Evolutionary conservation across 768 basidiomycete genomes (phyloP), one percentile per base, ranked within the genome.

Genomic region (Phylloporus sp.): DNA sequence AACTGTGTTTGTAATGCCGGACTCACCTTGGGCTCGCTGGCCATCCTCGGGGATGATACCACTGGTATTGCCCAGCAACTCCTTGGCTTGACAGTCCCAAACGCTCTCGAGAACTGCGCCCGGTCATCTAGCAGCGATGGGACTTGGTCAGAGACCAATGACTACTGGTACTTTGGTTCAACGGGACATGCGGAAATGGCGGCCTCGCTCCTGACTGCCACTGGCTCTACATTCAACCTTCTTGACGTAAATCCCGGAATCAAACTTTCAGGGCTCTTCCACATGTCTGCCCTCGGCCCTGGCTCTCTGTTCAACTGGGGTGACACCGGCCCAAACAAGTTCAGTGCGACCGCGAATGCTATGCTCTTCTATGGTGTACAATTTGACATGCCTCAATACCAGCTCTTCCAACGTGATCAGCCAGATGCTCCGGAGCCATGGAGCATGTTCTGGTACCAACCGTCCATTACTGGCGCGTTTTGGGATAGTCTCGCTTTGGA

Each of bases 1-100:
- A 99, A 99, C 69, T 97, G 95, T 68, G 91, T 92, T 50, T 93
- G 87, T 75, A 98, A 97, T 68, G 80, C 82, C 42, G 97, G 97
- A 51, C 73, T 98, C 55, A 92, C 88, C 18, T 68, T 97, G 65
- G 97, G 80, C 41, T 81, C 97, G 1, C 84, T 99, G 51, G 94
- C 97, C 29, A 93, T 99, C 62, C 73, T 93, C 13, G 85, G 79
- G 28, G 90, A 95, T 58, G 86, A 95, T 59, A 80, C 78, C 13
- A 86, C 86, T 6, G 89, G 90, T 31, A 74, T 71, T 42, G 89
- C 95, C 0, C 60, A 73, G 50, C 72, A 79, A 44, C 72, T 95
- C 20, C 80, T 99, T 36, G 72, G 73, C 26, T 67, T 80, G 54
- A 87, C 90, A 15, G 71, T 94, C 38, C 65, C 79, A 50, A 92